These are phyloP conservation scores for Phoenix dactylifera DNA, from an alignment of 176 grass and related monocot species.

Conservation along the genomic window DNA sequence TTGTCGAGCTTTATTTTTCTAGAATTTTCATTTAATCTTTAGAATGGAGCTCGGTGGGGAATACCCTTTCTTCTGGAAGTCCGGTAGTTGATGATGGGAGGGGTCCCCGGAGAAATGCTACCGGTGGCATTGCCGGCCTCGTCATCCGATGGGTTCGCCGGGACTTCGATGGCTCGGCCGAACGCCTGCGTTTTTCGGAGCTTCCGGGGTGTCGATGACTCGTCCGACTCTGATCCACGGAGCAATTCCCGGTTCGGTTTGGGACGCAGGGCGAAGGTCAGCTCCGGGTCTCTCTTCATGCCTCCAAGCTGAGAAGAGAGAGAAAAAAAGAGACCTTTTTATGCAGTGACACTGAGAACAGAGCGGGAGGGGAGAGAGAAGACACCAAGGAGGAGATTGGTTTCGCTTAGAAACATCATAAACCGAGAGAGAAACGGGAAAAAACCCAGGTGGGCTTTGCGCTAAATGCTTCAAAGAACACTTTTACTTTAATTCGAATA, in stretches of 20 bases:
- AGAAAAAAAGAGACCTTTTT: neutral
- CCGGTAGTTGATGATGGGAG: conserved; percentile 36
- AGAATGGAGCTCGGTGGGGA: conserved; percentile 38
- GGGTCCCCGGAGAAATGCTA: conserved; percentile 30
- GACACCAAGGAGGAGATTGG: too few relatives aligned
- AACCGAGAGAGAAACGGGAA: too few relatives aligned
- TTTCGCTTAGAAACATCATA: too few relatives aligned
- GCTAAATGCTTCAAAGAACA: too few relatives aligned
- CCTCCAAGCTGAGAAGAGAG: conserved; percentile 30
- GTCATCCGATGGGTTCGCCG: neutral
- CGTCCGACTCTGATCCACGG: conserved; percentile 30
- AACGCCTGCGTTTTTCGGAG: conserved; percentile 10
- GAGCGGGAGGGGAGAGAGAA: neutral
- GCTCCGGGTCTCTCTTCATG: conserved; percentile 31
- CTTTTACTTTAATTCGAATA: too few relatives aligned
- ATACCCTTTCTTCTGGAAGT: conserved; percentile 36
- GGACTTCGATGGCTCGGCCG: neutral
- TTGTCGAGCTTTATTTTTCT: neutral
- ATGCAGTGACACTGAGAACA: neutral
- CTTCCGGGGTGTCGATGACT: conserved; percentile 28
- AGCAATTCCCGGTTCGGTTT: conserved; percentile 24
- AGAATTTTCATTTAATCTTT: neutral
- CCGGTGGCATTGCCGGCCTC: neutral
- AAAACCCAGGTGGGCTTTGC: too few relatives aligned
- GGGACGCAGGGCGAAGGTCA: conserved; percentile 26